Base-by-base conservation (phyloP, 495 filamentous ascomycete genomes). In the Xeromyces bisporus region DNA sequence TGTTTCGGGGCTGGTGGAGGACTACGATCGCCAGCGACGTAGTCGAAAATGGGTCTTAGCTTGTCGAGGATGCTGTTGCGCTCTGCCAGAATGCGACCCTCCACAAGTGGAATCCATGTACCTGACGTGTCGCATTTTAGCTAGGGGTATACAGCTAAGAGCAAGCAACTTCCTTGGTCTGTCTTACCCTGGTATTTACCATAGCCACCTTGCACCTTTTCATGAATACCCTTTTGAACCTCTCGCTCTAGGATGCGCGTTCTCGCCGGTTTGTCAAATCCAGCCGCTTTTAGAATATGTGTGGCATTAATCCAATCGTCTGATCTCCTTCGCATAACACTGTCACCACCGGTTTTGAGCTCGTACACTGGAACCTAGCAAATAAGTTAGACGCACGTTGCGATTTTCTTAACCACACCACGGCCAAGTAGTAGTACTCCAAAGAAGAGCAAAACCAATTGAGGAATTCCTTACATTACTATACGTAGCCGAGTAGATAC, bases 181-280 rank as follows among this genome's bases (percentile, higher is more conserved):
- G 23, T 23, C 8, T 26, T 41, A 81, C 85, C 85, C 61, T 97
- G 89, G 42, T 94, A 97, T 70, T 96, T 97, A 32, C 89, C 89
- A 54, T 96, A 97, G 14, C 89, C 89, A 38, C 89, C 89, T 46
- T 97, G 89, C 2, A 97, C 80, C 56, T 97, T 97, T 55, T 96
- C 87, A 55, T 97, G 89, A 6, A 75, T 64, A 7, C 86, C 87
- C 51, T 93, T 92, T 50, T 97, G 89, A 1, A 97, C 87, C 41
- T 97, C 91, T 28, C 91, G 71, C 59, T 97, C 89, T 10, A 97
- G 69, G 34, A 97, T 93, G 36, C 89, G 64, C 17, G 89, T 97
- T 43, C 89, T 67, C 8, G 86, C 80, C 5, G 89, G 87, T 56
- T 97, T 97, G 43, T 83, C 77, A 40, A 72, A 77, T 24, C 73